Evolutionary conservation across 805 yeast genomes (phyloP).

Genomic region (Suhomyces sp.): DNA sequence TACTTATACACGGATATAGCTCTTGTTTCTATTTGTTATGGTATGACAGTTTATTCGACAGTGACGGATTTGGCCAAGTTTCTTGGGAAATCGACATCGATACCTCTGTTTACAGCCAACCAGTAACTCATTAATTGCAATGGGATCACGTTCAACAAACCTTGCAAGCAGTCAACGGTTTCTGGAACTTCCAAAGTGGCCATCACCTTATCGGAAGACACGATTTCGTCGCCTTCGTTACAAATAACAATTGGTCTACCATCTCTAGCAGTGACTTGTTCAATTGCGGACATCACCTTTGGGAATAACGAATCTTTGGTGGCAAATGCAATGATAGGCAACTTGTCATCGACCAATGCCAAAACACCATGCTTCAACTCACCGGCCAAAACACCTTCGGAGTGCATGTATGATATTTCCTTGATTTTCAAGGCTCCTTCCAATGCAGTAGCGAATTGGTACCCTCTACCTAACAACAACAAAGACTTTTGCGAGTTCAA

Average conservation of each 20-base stretch:
- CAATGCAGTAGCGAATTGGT: slow-evolving; percentile 93
- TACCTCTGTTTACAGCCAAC: slow-evolving; percentile 92
- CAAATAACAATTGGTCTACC: slow-evolving; percentile 95
- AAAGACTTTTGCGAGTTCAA: slow-evolving; percentile 82
- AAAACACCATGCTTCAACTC: slow-evolving; percentile 98
- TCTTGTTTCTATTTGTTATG: neutral
- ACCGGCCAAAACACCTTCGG: slow-evolving; percentile 99
- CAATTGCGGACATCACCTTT: slow-evolving; percentile 90
- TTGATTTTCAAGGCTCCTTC: slow-evolving; percentile 98
- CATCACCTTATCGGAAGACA: slow-evolving; percentile 53
- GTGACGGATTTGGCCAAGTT: slow-evolving; percentile 98
- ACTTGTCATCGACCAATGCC: slow-evolving; percentile 89
- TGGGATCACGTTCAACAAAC: slow-evolving; percentile 90
- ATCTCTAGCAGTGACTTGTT: slow-evolving; percentile 95
- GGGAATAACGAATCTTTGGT: slow-evolving; percentile 96
- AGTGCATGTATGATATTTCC: slow-evolving; percentile 97
- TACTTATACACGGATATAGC: neutral
- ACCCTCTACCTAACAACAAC: slow-evolving; percentile 93
- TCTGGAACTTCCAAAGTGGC: slow-evolving; percentile 87
- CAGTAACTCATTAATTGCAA: slow-evolving; percentile 94
- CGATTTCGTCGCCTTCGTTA: slow-evolving; percentile 72
- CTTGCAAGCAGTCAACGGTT: slow-evolving; percentile 97
- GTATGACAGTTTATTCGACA: slow-evolving; percentile 62
- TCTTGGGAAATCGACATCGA: slow-evolving; percentile 98
- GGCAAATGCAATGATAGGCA: slow-evolving; percentile 95